phyloP scores from a whole-genome alignment of 1,139 yeast species.

The Debaryomyces fabryi region DNA sequence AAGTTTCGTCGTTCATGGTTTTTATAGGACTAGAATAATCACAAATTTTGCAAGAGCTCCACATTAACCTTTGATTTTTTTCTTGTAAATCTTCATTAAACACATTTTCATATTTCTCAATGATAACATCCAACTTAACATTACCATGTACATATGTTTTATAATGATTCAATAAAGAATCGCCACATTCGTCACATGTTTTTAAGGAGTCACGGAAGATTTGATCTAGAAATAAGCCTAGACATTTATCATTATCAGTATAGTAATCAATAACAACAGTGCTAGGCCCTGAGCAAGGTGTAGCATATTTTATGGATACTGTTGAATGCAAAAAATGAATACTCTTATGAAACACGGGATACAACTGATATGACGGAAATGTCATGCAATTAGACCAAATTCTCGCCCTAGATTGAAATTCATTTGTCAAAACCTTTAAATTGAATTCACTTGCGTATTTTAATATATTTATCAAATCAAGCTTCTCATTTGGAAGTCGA shows the following conservation, averaged over 20 bases:
- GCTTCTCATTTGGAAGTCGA: slow-evolving; percentile 38
- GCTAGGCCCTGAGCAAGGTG: slow-evolving; percentile 93
- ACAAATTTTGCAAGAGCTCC: slow-evolving; percentile 91
- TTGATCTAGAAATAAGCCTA: slow-evolving; percentile 88
- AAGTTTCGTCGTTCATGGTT: slow-evolving; percentile 87
- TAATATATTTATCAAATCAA: slow-evolving; percentile 43
- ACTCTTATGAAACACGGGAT: slow-evolving; percentile 66
- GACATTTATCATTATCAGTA: slow-evolving; percentile 86
- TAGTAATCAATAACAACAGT: slow-evolving; percentile 81
- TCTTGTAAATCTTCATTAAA: slow-evolving; percentile 59
- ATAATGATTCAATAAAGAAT: slow-evolving; percentile 71
- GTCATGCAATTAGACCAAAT: slow-evolving; percentile 46
- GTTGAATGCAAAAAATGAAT: slow-evolving; percentile 78
- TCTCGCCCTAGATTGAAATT: slow-evolving; percentile 38
- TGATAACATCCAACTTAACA: slow-evolving; percentile 77
- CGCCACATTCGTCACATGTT: slow-evolving; percentile 82
- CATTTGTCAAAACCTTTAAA: slow-evolving; percentile 29
- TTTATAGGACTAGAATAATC: slow-evolving; percentile 73
- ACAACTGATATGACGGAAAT: slow-evolving; percentile 44
- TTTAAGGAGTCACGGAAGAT: slow-evolving; percentile 68
- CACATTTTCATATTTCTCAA: slow-evolving; percentile 57
- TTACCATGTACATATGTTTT: slow-evolving; percentile 87
- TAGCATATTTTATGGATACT: slow-evolving; percentile 81
- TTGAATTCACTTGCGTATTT: slow-evolving; percentile 36
- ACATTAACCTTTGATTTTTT: slow-evolving; percentile 63